Base-by-base conservation (phyloP, 2,329 filamentous ascomycete genomes). In the Chaetomiaceae sp. region DNA sequence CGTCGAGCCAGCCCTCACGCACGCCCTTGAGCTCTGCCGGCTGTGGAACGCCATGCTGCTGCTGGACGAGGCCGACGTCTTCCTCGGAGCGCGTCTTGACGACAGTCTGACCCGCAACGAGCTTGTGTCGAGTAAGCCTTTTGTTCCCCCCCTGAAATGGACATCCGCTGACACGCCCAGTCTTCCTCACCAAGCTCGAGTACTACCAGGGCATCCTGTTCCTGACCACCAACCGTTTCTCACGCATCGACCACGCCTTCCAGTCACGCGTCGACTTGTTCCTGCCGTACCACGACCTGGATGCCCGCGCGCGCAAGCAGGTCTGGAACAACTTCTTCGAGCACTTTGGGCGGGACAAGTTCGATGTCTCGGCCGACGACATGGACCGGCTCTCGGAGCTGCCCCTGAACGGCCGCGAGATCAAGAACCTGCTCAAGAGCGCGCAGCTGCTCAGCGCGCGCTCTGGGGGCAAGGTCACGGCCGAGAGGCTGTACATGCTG, bases 401-500 rank as follows among this genome's bases (percentile, higher is more conserved):
- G 47, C 64, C 72, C 4, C 65, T 79, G 39, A 79, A 79, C 45
- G 75, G 77, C 4, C 66, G 75, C 20, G 74, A 79, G 68, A 79
- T 79, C 54, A 78, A 78, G 66, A 79, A 77, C 44, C 58, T 72
- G n/a, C 63, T 75, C 61, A 75, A 75, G 64, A 68, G 67, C 6
- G 66, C 68, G 0, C 66, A 69, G 54, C 46, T 74, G 6, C 67
- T 74, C 11, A 61, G 59, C 1, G 34, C 68, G 22, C 69, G 67
- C 59, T 61, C 54, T 22, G 61, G 63, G 2, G 61, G 62, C 3
- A 64, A 64, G 51, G 59, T 70, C 1, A 59, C 64, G 3, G 63
- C 61, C 31, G 64, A 68, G 3, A 61, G 59, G 6, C 48, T 72
- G 8, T 55, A 65, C 27, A 63, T 66, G 62, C 56, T 72, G 45